A percentile compares a stretch with the other conserved stretches of the same genome.
These are phyloP conservation scores for Microbotryomycetes sp. DNA, from an alignment of 1,284 basidiomycete species.

Conservation along the genomic window DNA sequence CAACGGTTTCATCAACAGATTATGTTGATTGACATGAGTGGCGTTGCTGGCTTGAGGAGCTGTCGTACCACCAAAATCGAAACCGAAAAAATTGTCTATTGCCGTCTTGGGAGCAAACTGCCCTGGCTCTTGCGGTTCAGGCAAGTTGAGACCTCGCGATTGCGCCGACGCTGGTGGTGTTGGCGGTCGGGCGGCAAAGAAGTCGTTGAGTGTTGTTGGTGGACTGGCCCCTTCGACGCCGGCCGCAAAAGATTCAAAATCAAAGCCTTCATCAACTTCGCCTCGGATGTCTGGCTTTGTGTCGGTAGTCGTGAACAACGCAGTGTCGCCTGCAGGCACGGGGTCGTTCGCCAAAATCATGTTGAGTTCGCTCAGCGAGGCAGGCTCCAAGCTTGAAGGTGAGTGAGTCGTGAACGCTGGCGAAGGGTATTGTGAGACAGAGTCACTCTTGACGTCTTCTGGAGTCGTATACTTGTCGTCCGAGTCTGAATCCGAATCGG, in stretches of 20 bases:
- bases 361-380: constrained; percentile 22
- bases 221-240: constrained; percentile 24
- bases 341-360: constrained; percentile 32
- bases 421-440: constrained; percentile 28
- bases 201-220: constrained; percentile 18
- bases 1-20: neutral
- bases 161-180: neutral
- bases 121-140: neutral
- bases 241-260: constrained; percentile 28
- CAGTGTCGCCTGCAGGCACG: constrained; percentile 9
- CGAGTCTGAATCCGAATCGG: neutral
- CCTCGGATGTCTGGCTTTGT: too few species aligned
- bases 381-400: constrained; percentile 14
- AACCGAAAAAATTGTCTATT: neutral
- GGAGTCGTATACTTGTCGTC: constrained; percentile 7
- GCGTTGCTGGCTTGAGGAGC: neutral
- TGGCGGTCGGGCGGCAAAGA: constrained; percentile 5
- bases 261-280: constrained; percentile 11
- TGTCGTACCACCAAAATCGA: neutral
- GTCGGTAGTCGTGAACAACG: constrained; percentile 2
- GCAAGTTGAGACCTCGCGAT: neutral
- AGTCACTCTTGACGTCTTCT: constrained; percentile 8
- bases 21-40: neutral
- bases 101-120: neutral
- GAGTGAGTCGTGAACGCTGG: constrained; percentile 26